Conservation (phyloP, 345 rosid species). For the rapeseed (Brassica napus) region Da-Ae NC_063447.1:5222501-5223000, state of each 20-base stretch:
- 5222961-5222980: conserved; percentile 91
- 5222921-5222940: conserved; percentile 89
- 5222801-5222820: conserved; percentile 59
- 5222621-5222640: conserved; percentile 30
- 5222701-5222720: conserved; percentile 30
- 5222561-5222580: conserved; percentile 36
- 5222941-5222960: conserved; percentile 86
- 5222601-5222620: neutral
- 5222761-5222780: conserved; percentile 36
- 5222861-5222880: conserved; percentile 92
- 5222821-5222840: conserved; percentile 87
- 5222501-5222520: neutral
- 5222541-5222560: conserved; percentile 27
- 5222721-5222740: conserved; percentile 44
- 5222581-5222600: conserved; percentile 20
- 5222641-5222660: conserved; percentile 24
- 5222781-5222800: conserved; percentile 44
- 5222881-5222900: conserved; percentile 63
- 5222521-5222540: neutral
- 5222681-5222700: conserved; percentile 23
- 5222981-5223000: conserved; percentile 84
- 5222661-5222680: conserved; percentile 24
- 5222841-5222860: conserved; percentile 90
- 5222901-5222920: conserved; percentile 71
- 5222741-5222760: conserved; percentile 26